Conservation (phyloP, 495 filamentous ascomycete genomes). For the Usnea hakonensis region DNA sequence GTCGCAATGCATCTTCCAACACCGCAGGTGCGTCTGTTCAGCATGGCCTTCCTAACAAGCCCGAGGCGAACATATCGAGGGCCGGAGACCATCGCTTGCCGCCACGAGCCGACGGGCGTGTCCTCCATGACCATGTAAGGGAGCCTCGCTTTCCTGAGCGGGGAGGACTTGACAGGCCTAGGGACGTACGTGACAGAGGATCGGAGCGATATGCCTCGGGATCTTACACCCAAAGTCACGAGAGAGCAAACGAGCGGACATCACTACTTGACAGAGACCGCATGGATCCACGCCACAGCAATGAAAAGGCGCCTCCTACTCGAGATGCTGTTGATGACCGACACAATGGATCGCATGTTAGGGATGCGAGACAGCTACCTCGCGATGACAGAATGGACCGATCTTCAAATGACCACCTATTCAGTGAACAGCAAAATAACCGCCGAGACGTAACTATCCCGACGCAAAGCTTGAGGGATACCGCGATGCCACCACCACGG, state of each 20-base stretch:
- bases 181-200: constrained; percentile 13
- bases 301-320: constrained; percentile 4
- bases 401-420: constrained; percentile 9
- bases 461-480: constrained; percentile 15
- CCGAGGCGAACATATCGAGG: constrained; percentile 16
- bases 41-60: constrained; percentile 23
- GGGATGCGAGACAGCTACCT: constrained; percentile 16
- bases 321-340: constrained; percentile 18
- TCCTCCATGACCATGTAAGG: constrained; percentile 10
- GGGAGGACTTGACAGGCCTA: not conserved
- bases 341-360: constrained; percentile 7
- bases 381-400: constrained; percentile 18
- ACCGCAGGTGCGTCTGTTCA: constrained; percentile 14
- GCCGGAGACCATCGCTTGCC: constrained; percentile 12
- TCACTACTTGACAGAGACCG: constrained; percentile 15
- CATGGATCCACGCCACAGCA: not conserved
- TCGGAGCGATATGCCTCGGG: constrained; percentile 13
- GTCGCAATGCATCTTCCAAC: constrained; percentile 11
- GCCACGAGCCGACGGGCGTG: constrained; percentile 12
- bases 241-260: constrained; percentile 13
- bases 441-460: constrained; percentile 7
- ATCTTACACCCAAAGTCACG: constrained; percentile 12
- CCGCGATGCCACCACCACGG: constrained; percentile 20
- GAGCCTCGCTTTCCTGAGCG: constrained; percentile 20
- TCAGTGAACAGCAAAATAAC: constrained; percentile 8